Percentiles rank a stretch among this genome's conserved stretches.
Evolutionary conservation across 345 rosid genomes (phyloP).

Genomic region (Gossypium turneri): DNA sequence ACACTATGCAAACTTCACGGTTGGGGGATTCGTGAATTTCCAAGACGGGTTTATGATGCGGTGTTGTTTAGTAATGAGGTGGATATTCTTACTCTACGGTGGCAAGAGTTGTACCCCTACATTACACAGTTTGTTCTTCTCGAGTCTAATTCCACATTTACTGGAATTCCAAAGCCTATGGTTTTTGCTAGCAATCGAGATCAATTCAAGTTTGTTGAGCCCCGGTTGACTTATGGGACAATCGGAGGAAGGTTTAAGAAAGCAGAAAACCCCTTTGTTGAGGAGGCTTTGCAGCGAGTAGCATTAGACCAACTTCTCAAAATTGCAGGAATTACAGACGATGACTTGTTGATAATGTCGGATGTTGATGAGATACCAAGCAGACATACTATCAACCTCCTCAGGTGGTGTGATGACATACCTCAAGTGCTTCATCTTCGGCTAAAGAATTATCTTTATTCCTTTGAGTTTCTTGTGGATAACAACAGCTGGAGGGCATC

Average conservation of each 20-base stretch:
- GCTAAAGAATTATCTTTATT: conserved; percentile 48
- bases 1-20: conserved; percentile 47
- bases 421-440: conserved; percentile 45
- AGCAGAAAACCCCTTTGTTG: conserved; percentile 35
- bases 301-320: conserved; percentile 42
- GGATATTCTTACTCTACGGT: conserved; percentile 36
- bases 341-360: conserved; percentile 46
- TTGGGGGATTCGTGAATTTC: conserved; percentile 43
- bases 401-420: conserved; percentile 51
- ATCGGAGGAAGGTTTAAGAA: conserved; percentile 23
- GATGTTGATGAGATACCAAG: conserved; percentile 29
- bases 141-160: conserved; percentile 45
- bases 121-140: conserved; percentile 41
- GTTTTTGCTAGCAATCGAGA: conserved; percentile 34
- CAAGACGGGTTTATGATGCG: conserved; percentile 48
- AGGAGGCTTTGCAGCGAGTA: conserved; percentile 44
- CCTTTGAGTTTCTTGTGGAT: conserved; percentile 47
- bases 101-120: conserved; percentile 47
- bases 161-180: conserved; percentile 34
- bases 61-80: conserved; percentile 45
- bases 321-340: conserved; percentile 43
- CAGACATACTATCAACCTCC: conserved; percentile 45
- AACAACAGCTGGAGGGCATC: conserved; percentile 55
- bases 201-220: conserved; percentile 40
- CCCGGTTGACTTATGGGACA: conserved; percentile 36